Percentiles rank a stretch among this genome's conserved stretches.
These are phyloP conservation scores for Gremmenia infestans DNA, from an alignment of 2,329 filamentous ascomycete species.

Conservation along the genomic window DNA sequence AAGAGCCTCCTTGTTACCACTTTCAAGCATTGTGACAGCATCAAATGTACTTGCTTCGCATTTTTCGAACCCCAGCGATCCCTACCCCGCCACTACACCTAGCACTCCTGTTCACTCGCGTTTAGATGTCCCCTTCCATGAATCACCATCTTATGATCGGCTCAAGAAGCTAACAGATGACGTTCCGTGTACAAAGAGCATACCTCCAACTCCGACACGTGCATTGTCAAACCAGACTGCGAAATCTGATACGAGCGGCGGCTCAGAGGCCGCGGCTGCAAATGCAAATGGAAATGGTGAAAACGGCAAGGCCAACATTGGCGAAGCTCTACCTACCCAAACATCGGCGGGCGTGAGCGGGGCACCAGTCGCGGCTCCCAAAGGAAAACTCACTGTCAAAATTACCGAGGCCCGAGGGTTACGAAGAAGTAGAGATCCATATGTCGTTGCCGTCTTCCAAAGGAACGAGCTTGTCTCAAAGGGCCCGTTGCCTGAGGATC, in stretches of 20 bases:
- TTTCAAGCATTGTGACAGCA: slow-evolving; percentile 60
- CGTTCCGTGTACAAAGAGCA: slow-evolving; percentile 73
- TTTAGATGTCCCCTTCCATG: slow-evolving; percentile 41
- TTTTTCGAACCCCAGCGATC: slow-evolving; percentile 62
- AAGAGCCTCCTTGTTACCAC: slow-evolving; percentile 46
- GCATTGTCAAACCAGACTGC: slow-evolving; percentile 60
- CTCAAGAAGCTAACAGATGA: slow-evolving; percentile 86
- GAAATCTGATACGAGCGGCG: slow-evolving; percentile 39
- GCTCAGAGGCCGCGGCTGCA: slow-evolving; percentile 29
- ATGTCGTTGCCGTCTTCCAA: slow-evolving; percentile 95
- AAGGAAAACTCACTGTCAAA: slow-evolving; percentile 85
- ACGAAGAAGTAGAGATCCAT: slow-evolving; percentile 79
- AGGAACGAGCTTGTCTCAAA: slow-evolving; percentile 94
- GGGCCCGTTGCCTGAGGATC: slow-evolving; percentile 62
- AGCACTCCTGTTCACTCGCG: slow-evolving; percentile 47
- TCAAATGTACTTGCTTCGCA: slow-evolving; percentile 61
- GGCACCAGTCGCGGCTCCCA: slow-evolving; percentile 64
- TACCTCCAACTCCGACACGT: slow-evolving; percentile 82
- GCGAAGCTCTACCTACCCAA: slow-evolving; percentile 23
- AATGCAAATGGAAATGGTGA: slow-evolving; percentile 26
- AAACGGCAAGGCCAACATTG: slow-evolving; percentile 38
- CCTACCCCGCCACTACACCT: slow-evolving; percentile 46
- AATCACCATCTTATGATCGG: slow-evolving; percentile 62
- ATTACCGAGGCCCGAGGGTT: slow-evolving; percentile 82
- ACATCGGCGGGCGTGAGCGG: slow-evolving; percentile 35